Base-by-base conservation (phyloP, 805 yeast species). In the Saturnispora silvae region DNA sequence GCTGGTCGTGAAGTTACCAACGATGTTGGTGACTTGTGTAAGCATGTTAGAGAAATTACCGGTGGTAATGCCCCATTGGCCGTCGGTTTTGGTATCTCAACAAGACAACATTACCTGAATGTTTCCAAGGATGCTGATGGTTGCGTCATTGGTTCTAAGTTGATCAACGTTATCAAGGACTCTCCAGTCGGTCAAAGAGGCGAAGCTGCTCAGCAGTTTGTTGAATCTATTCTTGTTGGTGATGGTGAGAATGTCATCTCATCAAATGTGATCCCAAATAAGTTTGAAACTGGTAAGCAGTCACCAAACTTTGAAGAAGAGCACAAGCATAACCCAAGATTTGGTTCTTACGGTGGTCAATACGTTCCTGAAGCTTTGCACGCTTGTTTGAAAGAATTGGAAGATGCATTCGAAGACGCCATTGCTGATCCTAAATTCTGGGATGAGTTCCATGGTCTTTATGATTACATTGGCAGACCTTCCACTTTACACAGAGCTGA, bases 321-420 rank as follows among this genome's bases (percentile, higher is more conserved):
- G 4, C 92, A 81, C 54, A 71, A 74, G 44, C 81, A 72, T 55
- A 71, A 76, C 47, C 80, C 89, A 40, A 70, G 81, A 45, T 89
- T 89, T 51, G 99, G 97, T 53, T 86, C 77, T 34, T 94, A 85
- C 55, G 99, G 99, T 57, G 99, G 99, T 42, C 98, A 92, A 65
- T 92, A 85, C 55, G 98, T 92, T 28, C 99, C 99, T 28, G 99
- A 92, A 66, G 84, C 94, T 17, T 65, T 92, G 53, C 89, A 87
- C 61, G 74, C 94, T 31, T 89, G 97, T 65, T 69, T 92, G 49
- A 72, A 77, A 44, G 95, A 92, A 63, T 71, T 92, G 40, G 98
- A 92, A 64, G 65, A 57, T 37, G 96, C 85, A 4, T 94, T 87
- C 57, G 87, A 82, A 56, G 70, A 67, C 30, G 96, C 96, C 15